Percentiles rank a stretch among this genome's conserved stretches.
Conservation (phyloP, 345 rosid genomes). For the Eutrema yunnanense region DNA sequence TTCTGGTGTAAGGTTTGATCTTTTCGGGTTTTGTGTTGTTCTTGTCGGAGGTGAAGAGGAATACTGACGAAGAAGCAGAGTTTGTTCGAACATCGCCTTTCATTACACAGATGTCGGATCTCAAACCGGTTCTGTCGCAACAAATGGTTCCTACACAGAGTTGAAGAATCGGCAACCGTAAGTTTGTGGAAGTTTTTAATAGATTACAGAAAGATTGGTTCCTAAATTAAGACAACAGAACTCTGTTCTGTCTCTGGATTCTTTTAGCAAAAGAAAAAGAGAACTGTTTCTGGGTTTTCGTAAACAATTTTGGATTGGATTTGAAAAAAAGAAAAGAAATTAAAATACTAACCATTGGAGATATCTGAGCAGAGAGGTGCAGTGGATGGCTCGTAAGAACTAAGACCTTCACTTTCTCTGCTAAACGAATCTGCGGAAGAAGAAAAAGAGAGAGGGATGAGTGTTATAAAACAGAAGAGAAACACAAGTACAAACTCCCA, state of each 20-base stretch:
- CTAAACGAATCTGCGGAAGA: conserved; percentile 51
- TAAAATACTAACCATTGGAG: conserved; percentile 46
- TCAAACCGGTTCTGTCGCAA: conserved; percentile 61
- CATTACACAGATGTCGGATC: conserved; percentile 68
- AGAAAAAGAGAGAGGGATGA: not conserved
- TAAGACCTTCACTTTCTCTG: conserved; percentile 33
- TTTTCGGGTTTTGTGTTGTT: conserved; percentile 37
- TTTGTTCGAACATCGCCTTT: conserved; percentile 68
- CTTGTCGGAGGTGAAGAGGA: conserved; percentile 38
- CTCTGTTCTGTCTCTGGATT: not conserved
- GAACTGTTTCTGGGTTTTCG: not conserved
- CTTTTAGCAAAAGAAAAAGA: too few species aligned
- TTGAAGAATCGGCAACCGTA: not conserved
- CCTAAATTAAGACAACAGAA: not conserved
- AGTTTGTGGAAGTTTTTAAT: not conserved
- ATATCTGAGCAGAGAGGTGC: conserved; percentile 46
- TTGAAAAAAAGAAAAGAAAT: not conserved
- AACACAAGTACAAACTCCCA: not conserved
- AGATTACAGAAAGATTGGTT: not conserved
- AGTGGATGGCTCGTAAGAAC: conserved; percentile 21
- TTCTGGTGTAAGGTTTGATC: conserved; percentile 77
- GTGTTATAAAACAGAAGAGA: not conserved
- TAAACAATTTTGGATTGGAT: not conserved
- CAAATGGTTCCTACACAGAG: conserved; percentile 59
- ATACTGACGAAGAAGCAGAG: conserved; percentile 60